A percentile compares a stretch with the other conserved stretches of the same genome.
Evolutionary conservation across 805 yeast species (phyloP).

Genomic region (Teunomyces lycoperdinae): DNA sequence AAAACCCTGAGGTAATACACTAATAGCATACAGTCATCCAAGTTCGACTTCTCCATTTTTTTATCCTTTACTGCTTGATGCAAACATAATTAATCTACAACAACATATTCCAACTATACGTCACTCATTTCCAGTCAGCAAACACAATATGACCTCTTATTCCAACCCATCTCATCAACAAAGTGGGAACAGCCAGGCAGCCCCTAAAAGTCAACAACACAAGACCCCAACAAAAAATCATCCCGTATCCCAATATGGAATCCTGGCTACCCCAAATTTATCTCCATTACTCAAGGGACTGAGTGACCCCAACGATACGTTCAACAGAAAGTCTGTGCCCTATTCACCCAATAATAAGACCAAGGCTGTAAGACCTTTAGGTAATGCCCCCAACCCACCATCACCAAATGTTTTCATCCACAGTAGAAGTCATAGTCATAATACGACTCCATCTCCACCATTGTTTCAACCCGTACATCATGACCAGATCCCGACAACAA

Average conservation of each 20-base stretch:
- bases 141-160: neutral
- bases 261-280: neutral
- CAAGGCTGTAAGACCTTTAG: neutral
- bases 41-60: neutral
- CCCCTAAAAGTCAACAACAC: constrained; percentile 3
- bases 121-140: constrained; percentile 2
- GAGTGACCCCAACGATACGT: neutral
- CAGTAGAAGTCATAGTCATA: constrained; percentile 12
- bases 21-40: neutral
- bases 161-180: neutral
- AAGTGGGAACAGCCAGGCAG: neutral
- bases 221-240: constrained; percentile 2
- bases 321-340: neutral
- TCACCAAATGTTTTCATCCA: constrained; percentile 6
- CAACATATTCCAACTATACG: constrained; percentile 2
- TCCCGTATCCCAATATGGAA: neutral
- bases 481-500: constrained; percentile 6
- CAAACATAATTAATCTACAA: neutral
- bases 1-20: neutral
- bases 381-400: neutral
- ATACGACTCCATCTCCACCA: constrained; percentile 10
- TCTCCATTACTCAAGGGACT: neutral
- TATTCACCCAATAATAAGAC: neutral
- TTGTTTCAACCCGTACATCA: constrained; percentile 14
- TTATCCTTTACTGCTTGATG: constrained; percentile 1